phyloP scores from a whole-genome alignment of 2,329 filamentous ascomycete genomes.

The Epichloe sp. region DNA sequence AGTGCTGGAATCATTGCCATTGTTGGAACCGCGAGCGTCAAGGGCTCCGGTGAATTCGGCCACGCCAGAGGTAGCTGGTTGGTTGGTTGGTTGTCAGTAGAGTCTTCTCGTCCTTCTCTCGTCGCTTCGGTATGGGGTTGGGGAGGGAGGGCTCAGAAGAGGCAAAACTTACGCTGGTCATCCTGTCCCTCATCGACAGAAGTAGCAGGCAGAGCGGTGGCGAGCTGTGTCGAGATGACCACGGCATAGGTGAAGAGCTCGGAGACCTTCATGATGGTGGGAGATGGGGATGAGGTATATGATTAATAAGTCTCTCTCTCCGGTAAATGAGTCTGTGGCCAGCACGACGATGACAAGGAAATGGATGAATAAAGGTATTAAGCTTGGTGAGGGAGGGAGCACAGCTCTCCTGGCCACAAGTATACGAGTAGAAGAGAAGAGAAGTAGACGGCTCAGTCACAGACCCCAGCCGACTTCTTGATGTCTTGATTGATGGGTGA shows the following conservation, averaged over 20 bases:
- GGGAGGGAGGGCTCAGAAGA: not conserved
- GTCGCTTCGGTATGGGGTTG: too few relatives aligned
- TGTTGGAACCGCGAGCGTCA: not conserved
- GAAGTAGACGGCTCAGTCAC: not conserved
- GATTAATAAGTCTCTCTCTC: too few relatives aligned
- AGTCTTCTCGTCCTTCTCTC: too few relatives aligned
- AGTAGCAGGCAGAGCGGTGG: not conserved
- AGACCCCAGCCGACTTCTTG: not conserved
- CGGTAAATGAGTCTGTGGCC: too few relatives aligned
- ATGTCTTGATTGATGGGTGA: not conserved
- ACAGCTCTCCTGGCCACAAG: not conserved
- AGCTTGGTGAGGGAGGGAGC: not conserved
- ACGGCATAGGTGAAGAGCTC: slow-evolving; percentile 1
- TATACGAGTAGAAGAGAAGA: not conserved
- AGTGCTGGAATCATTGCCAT: not conserved
- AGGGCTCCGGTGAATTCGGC: not conserved
- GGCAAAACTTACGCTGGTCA: not conserved
- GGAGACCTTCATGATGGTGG: slow-evolving; percentile 2
- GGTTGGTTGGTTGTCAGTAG: not conserved
- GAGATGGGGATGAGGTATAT: too few relatives aligned
- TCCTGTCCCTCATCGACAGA: not conserved
- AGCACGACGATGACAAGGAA: not conserved
- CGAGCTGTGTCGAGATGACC: not conserved
- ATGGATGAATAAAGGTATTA: not conserved
- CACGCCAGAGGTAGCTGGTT: not conserved